Evolutionary conservation across 2,329 filamentous ascomycete species (phyloP), one percentile per base, ranked within the genome.

Genomic region (Akanthomyces lecanii): DNA sequence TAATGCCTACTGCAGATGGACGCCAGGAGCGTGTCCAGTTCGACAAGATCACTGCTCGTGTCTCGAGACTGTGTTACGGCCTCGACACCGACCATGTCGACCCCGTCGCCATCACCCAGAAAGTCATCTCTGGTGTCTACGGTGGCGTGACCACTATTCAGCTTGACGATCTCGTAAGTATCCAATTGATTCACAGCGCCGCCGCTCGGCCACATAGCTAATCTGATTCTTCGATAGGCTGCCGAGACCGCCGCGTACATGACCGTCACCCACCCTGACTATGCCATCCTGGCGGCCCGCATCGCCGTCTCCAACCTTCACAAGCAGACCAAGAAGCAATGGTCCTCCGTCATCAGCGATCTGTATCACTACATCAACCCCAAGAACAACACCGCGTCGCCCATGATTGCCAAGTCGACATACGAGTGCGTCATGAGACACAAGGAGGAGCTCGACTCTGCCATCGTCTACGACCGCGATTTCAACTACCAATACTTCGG

Each of bases 401-500:
- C 95, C 63, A 99, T 99, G 95, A 98, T 99, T 73, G 92, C 94
- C 50, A 81, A 94, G 73, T 82, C 90, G 70, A 96, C 90, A 54
- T 97, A 97, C 75, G 91, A 97, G 71, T 92, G 87, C 66, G 90
- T 99, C 68, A 95, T 97, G 90, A 91, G 90, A 73, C 92, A 99
- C 78, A 92, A 92, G 71, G 95, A 97, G 63, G 95, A 99, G 79
- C 85, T 99, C 63, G 97, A 99, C 83, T 98, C 94, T 50, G 95
- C 95, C 72, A 98, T 99, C 75, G 94, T 99, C 71, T 99, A 98
- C 73, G 95, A 99, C 81, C 90, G 95, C 70, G 95, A 99, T 76
- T 99, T 99, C 85, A 97, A 98, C 85, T 99, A 99, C 83, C 95
- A 99, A 82, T 99, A 96, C 82, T 99, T 99, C 73, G 95, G 95